A percentile compares a stretch with the other conserved stretches of the same genome.
phyloP scores from a whole-genome alignment of 441 rosid species.

The Iberis amara region DNA sequence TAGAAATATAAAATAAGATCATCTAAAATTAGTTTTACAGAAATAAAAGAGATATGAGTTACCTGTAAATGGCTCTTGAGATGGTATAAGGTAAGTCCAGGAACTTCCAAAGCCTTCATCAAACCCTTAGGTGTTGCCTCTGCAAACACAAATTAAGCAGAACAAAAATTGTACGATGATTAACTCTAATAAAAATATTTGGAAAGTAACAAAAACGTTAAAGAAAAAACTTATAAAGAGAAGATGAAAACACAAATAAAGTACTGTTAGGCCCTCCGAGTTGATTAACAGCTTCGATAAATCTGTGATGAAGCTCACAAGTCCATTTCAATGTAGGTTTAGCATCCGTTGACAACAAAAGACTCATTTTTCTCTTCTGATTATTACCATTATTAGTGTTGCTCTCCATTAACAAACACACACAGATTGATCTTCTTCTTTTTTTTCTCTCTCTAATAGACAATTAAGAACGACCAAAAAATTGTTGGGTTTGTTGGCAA shows the following conservation, averaged over 20 bases:
- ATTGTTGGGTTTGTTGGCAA: constrained; percentile 34
- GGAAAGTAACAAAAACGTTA: neutral
- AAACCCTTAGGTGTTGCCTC: constrained; percentile 95
- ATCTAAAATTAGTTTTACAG: neutral
- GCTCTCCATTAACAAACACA: constrained; percentile 28
- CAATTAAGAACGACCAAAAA: constrained; percentile 18
- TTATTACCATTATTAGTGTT: constrained; percentile 23
- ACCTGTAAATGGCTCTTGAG: constrained; percentile 97
- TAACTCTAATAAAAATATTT: neutral
- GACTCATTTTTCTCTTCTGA: constrained; percentile 44
- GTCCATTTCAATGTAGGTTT: constrained; percentile 98
- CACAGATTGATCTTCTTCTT: no score
- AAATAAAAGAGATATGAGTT: constrained; percentile 12
- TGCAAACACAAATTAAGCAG: constrained; percentile 42
- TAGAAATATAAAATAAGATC: constrained; percentile 29
- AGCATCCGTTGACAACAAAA: constrained; percentile 78
- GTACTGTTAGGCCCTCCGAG: constrained; percentile 90
- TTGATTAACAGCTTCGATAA: constrained; percentile 69
- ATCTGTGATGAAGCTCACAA: constrained; percentile 76
- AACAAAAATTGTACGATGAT: constrained; percentile 14
- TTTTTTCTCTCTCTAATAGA: no score
- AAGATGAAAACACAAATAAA: no score
- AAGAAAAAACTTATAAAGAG: constrained; percentile 3
- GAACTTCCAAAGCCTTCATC: constrained; percentile 77
- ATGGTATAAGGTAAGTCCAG: constrained; percentile 92